Evolutionary conservation across 2,329 filamentous ascomycete species (phyloP).

Genomic region (Stemphylium lycopersici): DNA sequence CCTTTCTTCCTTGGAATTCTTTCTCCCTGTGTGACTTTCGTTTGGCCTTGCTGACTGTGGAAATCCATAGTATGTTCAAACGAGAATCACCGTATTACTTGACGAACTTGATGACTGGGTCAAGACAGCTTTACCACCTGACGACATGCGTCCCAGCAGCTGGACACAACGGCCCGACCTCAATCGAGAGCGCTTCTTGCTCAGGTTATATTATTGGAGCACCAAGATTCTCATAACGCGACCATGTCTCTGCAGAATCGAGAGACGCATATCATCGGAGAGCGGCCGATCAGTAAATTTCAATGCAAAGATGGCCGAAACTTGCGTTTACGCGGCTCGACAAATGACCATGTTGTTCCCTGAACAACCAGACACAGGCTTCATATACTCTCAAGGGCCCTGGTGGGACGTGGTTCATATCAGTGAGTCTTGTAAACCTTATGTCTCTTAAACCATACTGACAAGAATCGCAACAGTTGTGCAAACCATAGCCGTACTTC

Average conservation of each 20-base stretch:
- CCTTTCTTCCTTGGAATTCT: too few relatives aligned
- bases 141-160: constrained; percentile 19
- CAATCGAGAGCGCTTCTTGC: constrained; percentile 24
- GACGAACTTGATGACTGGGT: constrained; percentile 44
- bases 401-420: constrained; percentile 52
- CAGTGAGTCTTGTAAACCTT: constrained; percentile 14
- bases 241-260: constrained; percentile 48
- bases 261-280: constrained; percentile 38
- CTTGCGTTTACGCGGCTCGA: constrained; percentile 45
- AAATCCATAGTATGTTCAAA: constrained; percentile 33
- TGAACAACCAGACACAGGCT: constrained; percentile 29
- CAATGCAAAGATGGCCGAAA: constrained; percentile 38
- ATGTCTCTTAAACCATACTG: neutral
- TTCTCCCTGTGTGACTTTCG: neutral
- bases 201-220: constrained; percentile 42
- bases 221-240: constrained; percentile 47
- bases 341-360: constrained; percentile 44
- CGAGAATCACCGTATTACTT: constrained; percentile 36
- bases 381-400: constrained; percentile 40
- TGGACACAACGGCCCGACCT: constrained; percentile 7
- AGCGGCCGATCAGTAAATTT: constrained; percentile 38
- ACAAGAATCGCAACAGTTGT: constrained; percentile 31
- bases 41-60: constrained; percentile 10
- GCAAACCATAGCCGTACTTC: constrained; percentile 47
- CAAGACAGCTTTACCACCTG: constrained; percentile 16